Base-by-base conservation (phyloP, 1,284 basidiomycete genomes). In the Irpex sp. region DNA sequence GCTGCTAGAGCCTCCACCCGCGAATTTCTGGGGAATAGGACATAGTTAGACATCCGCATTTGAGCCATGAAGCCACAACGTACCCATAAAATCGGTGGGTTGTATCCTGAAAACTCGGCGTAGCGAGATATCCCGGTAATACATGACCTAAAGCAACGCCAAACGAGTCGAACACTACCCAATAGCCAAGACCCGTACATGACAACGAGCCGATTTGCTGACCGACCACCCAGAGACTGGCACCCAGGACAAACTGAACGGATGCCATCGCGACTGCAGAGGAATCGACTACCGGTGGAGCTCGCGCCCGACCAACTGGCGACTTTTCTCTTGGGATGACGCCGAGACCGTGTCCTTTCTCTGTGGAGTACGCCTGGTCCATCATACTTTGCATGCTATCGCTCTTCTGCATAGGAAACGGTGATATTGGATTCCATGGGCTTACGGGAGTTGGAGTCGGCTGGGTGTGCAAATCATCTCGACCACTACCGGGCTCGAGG, bases 91-190 rank as follows among this genome's bases (percentile, higher is more conserved):
- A 85, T 58, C 78, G 72, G 31, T 79, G 73, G 21, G 79, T 65
- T 47, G 75, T 75, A 15, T 70, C 64, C 58, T 71, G 71, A 67
- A 66, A 67, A 3, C 66, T 66, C 4, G 72, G 69, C 5, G 68
- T 65, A 19, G 71, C 72, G 57, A 77, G 67, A 64, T 78, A 75
- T 26, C 71, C 76, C 5, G 85, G 85, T 13, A 88, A 70, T 1
- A 89, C 75, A 21, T 79, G 77, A n/a, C 82, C 79, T 17, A 89
- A 70, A 4, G 81, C 85, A 3, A 95, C 83, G 0, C 94, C 94
- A 67, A 94, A 81, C 2, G 94, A 86, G 74, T 99, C 97, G 72
- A 98, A 99, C 0, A 98, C 95, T 36, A 97, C 87, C 83, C 97
- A 92, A 74, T 98, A 99, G 0, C 97, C 97, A 13, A 98, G 76